Evolutionary conservation across 805 yeast species (phyloP).

Genomic region (Hanseniaspora lindneri): DNA sequence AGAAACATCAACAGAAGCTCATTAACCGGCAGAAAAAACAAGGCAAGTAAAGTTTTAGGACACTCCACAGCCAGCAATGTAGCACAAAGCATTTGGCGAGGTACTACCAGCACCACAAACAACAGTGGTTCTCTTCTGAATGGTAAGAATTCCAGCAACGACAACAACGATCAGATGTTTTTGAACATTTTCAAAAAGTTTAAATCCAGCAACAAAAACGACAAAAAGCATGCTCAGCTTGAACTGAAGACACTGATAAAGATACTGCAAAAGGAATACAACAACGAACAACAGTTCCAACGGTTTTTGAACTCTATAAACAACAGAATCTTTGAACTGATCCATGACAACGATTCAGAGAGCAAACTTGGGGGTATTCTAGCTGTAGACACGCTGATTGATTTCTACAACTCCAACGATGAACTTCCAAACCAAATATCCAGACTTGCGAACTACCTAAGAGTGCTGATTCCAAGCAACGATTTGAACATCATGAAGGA

Average conservation of each 20-base stretch:
- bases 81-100: neutral
- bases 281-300: conserved; percentile 62
- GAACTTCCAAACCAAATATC: conserved; percentile 83
- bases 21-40: conserved; percentile 16
- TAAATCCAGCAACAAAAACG: conserved; percentile 29
- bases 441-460: conserved; percentile 76
- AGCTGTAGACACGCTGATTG: conserved; percentile 80
- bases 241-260: conserved; percentile 61
- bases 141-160: conserved; percentile 15
- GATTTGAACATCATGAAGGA: conserved; percentile 75
- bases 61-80: conserved; percentile 20
- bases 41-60: conserved; percentile 20
- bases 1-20: conserved; percentile 19
- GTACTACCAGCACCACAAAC: neutral
- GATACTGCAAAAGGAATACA: conserved; percentile 64
- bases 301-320: conserved; percentile 76
- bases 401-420: conserved; percentile 68
- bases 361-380: conserved; percentile 82
- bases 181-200: conserved; percentile 31
- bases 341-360: conserved; percentile 57
- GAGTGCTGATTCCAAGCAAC: conserved; percentile 66
- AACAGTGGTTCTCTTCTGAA: neutral
- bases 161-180: conserved; percentile 25
- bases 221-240: conserved; percentile 43
- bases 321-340: conserved; percentile 72